Conservation (phyloP, 768 basidiomycete genomes). For the Guyanaporus albipodus region DNA sequence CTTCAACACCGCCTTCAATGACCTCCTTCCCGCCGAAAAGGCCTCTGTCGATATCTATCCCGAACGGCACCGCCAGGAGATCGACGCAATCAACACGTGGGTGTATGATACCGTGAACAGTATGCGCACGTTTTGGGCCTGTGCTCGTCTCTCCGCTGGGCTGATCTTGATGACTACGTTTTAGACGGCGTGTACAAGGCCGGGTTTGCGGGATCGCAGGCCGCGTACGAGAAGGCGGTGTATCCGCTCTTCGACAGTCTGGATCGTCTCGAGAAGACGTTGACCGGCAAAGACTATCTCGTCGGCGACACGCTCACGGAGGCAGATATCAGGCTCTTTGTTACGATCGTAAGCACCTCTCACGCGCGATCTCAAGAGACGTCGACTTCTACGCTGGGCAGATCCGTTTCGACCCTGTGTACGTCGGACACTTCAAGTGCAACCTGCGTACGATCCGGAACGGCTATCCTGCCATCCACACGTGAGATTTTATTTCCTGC, state of each 20-base stretch:
- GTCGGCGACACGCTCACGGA: constrained; percentile 82
- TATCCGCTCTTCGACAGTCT: constrained; percentile 70
- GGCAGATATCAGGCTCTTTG: constrained; percentile 82
- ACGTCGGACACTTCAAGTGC: constrained; percentile 92
- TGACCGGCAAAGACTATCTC: constrained; percentile 78
- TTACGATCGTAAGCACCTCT: constrained; percentile 69
- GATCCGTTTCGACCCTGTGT: constrained; percentile 89
- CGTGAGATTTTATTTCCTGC: constrained; percentile 21
- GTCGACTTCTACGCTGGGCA: constrained; percentile 21
- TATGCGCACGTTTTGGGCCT: constrained; percentile 36
- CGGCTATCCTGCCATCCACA: constrained; percentile 82
- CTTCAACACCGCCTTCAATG: constrained; percentile 83
- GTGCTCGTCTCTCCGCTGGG: background rate
- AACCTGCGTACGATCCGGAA: constrained; percentile 81
- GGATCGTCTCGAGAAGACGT: constrained; percentile 73
- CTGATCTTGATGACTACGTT: background rate
- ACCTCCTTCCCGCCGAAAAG: constrained; percentile 60
- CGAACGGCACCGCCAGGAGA: constrained; percentile 60
- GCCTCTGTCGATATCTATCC: constrained; percentile 78
- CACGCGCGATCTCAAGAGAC: background rate
- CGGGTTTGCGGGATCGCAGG: constrained; percentile 80
- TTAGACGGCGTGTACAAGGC: constrained; percentile 83
- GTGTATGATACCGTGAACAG: constrained; percentile 84
- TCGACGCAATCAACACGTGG: constrained; percentile 83
- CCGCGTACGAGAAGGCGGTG: constrained; percentile 79